Evolutionary conservation across 208 protist species (phyloP), one percentile per base, ranked within the genome.

Genomic region (Acanthamoeba castellanii): DNA sequence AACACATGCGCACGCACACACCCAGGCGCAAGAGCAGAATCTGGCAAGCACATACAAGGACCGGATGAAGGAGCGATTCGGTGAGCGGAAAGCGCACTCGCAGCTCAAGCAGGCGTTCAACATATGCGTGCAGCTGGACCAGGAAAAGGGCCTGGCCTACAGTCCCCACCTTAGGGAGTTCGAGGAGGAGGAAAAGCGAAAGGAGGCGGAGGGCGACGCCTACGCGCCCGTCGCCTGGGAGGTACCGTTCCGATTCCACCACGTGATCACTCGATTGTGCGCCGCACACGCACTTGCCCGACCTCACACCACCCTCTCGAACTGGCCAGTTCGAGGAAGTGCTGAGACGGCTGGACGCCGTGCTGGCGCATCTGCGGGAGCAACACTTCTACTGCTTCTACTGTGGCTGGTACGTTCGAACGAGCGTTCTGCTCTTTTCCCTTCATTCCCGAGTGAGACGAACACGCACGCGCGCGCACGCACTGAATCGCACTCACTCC

Each of bases 351-450:
- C 45, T 89, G 18, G 81, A 55, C 9, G 37, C 22, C 3, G 57
- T 61, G 34, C 81, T 89, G 37, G 47, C 16, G 14, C 32, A 89
- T 37, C 37, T 89, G 1, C 37, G 81, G 22, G 30, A 22, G 18
- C 22, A 25, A 32, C 81, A 89, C 47, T 34, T 61, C 81, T 89
- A 89, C 47, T 89, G 81, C 57, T 89, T 89, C 45, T 89, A 47
- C 45, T 89, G 81, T 37, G 81, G 81, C n/a, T 89, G 81, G 81
- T 61, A 89, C 22, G 76, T 8, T 50, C 22, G 32, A 22, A 47
- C 34, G 45, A 16, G n/a, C 4, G 3, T 22, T 42, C n/a, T 84
- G 22, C 45, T 87, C 45, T 4, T 57, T 87, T 34, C n/a, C 52
- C 37, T 87, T 87, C 32, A 32, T n/a, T n/a, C n/a, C n/a, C n/a